Evolutionary conservation across 192 early-diverging fungal species (phyloP).

Genomic region (Backusella mclennaniae): DNA sequence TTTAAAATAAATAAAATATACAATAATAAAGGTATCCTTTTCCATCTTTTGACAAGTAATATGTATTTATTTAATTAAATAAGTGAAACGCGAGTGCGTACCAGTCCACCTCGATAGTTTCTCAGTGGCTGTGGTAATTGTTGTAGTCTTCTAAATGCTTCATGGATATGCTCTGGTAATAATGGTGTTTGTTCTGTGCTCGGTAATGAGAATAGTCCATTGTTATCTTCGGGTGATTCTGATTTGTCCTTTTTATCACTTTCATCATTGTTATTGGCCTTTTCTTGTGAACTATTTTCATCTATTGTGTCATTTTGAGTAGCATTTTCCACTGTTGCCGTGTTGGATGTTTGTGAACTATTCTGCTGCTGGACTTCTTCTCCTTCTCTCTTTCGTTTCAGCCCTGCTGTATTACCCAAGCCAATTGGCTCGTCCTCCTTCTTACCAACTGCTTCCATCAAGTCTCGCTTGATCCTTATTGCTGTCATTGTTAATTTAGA

Average conservation of each 20-base stretch:
- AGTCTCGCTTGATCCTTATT: conserved; percentile 70
- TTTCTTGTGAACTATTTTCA: not conserved
- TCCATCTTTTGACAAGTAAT: not conserved
- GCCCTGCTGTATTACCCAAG: not conserved
- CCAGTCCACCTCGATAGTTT: conserved; percentile 76
- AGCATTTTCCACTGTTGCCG: not conserved
- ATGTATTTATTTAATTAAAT: conserved; percentile 44
- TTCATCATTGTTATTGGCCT: not conserved
- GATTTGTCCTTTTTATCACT: not conserved
- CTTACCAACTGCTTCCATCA: conserved; percentile 39
- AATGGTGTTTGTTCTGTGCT: conserved; percentile 80
- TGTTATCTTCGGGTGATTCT: conserved; percentile 35
- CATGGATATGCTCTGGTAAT: conserved; percentile 85
- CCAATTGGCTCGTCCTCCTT: conserved; percentile 21
- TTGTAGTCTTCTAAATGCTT: conserved; percentile 89
- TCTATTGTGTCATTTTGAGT: not conserved
- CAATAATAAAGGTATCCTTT: not conserved
- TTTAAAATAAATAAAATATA: not conserved
- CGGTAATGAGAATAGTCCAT: conserved; percentile 76
- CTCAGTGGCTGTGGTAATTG: conserved; percentile 67
- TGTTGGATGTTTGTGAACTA: not conserved
- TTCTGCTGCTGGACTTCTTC: not conserved
- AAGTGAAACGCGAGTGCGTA: conserved; percentile 67
- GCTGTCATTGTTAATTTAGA: conserved; percentile 87
- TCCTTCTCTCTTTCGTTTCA: conserved; percentile 9